A percentile compares a stretch with the other conserved stretches of the same genome.
phyloP scores from a whole-genome alignment of 164 flowering plant genomes.

The Pachysandra terminalis region DNA sequence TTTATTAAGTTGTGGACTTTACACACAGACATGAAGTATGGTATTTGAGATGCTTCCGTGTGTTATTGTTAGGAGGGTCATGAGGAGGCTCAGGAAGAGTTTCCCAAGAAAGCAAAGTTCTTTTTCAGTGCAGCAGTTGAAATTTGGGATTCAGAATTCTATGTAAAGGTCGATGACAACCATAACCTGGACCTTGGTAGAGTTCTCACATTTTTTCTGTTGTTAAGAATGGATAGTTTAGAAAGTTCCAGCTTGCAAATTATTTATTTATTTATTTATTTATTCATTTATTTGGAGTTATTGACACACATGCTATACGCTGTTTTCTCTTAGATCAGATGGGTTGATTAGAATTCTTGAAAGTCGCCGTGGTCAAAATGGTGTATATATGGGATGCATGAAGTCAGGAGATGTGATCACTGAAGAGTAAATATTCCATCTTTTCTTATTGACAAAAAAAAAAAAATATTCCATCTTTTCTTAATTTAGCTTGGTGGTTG shows the following conservation, averaged over 20 bases:
- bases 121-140: conserved; percentile 92
- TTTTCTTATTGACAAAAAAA: too few species aligned
- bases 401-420: conserved; percentile 91
- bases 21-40: neutral
- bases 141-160: conserved; percentile 96
- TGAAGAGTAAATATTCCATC: conserved; percentile 58
- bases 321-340: conserved; percentile 45
- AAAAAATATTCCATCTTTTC: conserved; percentile 23
- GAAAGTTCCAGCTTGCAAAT: neutral
- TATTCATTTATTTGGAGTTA: neutral
- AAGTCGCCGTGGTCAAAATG: conserved; percentile 68
- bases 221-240: neutral
- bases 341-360: conserved; percentile 78
- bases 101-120: conserved; percentile 88
- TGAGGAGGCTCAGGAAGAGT: conserved; percentile 97
- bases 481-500: conserved; percentile 7
- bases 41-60: conserved; percentile 5
- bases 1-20: neutral
- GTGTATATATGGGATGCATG: conserved; percentile 97
- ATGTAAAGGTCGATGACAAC: conserved; percentile 90
- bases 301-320: neutral
- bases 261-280: conserved; percentile 1
- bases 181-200: conserved; percentile 81
- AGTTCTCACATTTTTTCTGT: conserved; percentile 1
- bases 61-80: conserved; percentile 71